Percentiles rank a stretch among this genome's conserved stretches.
phyloP scores from a whole-genome alignment of 306 rosid species.

The Prunus mongolica region DNA sequence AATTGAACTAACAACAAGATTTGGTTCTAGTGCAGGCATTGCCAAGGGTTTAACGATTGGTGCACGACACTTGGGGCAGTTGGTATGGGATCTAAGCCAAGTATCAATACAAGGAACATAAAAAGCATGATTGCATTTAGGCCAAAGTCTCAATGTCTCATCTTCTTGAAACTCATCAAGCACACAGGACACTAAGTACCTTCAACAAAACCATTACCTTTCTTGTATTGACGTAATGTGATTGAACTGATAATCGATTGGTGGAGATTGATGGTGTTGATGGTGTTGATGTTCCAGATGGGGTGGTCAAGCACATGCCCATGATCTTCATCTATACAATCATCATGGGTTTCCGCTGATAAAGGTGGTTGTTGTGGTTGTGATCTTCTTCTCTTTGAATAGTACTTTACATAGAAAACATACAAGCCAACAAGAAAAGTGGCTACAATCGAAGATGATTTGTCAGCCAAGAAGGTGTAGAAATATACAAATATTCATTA shows the following conservation, averaged over 20 bases:
- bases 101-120: slow-evolving; percentile 80
- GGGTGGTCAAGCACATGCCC: slow-evolving; percentile 63
- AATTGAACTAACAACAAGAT: slow-evolving; percentile 2
- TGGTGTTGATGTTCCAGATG: slow-evolving; percentile 80
- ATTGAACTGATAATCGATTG: slow-evolving; percentile 55
- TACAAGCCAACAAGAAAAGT: slow-evolving; percentile 17
- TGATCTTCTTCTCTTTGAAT: slow-evolving; percentile 14
- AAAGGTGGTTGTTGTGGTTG: not conserved
- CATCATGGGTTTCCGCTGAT: not conserved
- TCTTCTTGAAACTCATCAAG: slow-evolving; percentile 70
- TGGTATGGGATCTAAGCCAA: slow-evolving; percentile 82
- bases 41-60: slow-evolving; percentile 36
- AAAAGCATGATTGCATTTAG: slow-evolving; percentile 85
- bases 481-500: too few relatives aligned
- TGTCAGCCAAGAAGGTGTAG: not conserved
- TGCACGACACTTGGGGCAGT: slow-evolving; percentile 83
- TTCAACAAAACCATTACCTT: slow-evolving; percentile 69
- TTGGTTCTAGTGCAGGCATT: slow-evolving; percentile 12
- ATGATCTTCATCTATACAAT: slow-evolving; percentile 14
- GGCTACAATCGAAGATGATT: slow-evolving; percentile 11
- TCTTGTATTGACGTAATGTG: slow-evolving; percentile 15
- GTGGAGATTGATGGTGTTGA: slow-evolving; percentile 68
- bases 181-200: slow-evolving; percentile 82
- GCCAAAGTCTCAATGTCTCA: slow-evolving; percentile 64
- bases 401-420: slow-evolving; percentile 28